Base-by-base conservation (phyloP, 345 rosid species). In the Arabidopsis suecica region DNA sequence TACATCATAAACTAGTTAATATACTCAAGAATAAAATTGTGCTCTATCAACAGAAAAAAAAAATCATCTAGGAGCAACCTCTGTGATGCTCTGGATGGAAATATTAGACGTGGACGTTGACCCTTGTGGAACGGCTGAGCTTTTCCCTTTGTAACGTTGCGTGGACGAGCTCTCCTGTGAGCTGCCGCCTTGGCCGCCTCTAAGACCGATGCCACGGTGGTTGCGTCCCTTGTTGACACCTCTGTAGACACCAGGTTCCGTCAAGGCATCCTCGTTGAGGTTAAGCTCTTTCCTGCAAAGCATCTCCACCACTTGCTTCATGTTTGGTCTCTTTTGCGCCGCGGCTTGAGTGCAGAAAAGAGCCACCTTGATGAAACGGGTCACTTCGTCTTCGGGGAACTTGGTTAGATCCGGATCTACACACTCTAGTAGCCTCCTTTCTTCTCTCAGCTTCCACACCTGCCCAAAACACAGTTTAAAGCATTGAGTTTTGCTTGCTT, bases 231-330 rank as follows among this genome's bases (percentile, higher is more conserved):
- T 83, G 80, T 78, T 83, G 45, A 86, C 81, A 45, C 86, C 95
- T 57, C 73, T 80, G 77, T 80, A 85, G 48, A 94, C 82, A 34
- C 88, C 97, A 4, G 97, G 97, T 69, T 85, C 82, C 0, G 90
- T 85, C 42, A 91, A 83, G 33, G 81, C 74, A 75, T 71, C 77
- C 9, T 91, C 93, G 16, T 95, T 90, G 36, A 95, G 89, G 72
- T 67, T 75, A 47, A 91, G 89, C 20, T 85, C 80, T 80, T 78
- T 89, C 57, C 78, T 67, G 58, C 90, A 82, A 38, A 95, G 89
- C 99, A 95, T 95, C 71, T 90, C 85, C 77, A 95, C 80, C 28
- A 90, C 96, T 80, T 91, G 99, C 68, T 81, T 87, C 96, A 91
- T 89, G 53, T 83, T 80, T 2, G 97, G 97, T 75, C 99, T 88